Conservation (phyloP, 106 monocot species). For the Dactylorhiza incarnata region DNA sequence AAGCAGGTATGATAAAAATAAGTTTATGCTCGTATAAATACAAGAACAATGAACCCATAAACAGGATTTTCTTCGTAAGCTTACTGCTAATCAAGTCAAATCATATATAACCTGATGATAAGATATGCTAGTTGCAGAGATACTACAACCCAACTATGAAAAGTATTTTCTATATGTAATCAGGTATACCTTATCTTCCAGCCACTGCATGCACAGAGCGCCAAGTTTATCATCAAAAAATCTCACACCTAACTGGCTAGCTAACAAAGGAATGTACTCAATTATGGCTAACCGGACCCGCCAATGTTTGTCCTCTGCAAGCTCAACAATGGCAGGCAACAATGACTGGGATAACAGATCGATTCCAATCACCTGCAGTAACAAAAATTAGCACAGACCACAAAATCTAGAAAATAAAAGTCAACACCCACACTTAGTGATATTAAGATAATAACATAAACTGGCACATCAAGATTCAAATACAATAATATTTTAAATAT, state of each 20-base stretch:
- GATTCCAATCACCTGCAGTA: constrained; percentile 83
- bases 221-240: constrained; percentile 98
- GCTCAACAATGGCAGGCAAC: constrained; percentile 88
- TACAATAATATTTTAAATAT: no score
- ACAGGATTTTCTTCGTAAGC: background rate
- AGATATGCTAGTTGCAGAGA: background rate
- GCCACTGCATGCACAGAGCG: constrained; percentile 93
- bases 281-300: constrained; percentile 91
- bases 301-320: constrained; percentile 95
- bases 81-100: background rate
- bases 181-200: constrained; percentile 80
- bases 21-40: background rate
- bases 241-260: constrained; percentile 82
- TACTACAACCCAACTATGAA: background rate
- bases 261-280: constrained; percentile 91
- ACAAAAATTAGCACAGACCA: background rate
- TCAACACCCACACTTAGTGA: background rate
- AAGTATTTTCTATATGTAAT: background rate
- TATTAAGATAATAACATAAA: no score
- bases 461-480: no score
- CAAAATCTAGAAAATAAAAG: background rate
- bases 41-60: background rate
- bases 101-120: background rate
- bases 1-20: background rate
- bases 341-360: constrained; percentile 86